A percentile compares a stretch with the other conserved stretches of the same genome.
Conservation (phyloP, 2,329 filamentous ascomycete species). For the Diaporthe longicolla region DNA sequence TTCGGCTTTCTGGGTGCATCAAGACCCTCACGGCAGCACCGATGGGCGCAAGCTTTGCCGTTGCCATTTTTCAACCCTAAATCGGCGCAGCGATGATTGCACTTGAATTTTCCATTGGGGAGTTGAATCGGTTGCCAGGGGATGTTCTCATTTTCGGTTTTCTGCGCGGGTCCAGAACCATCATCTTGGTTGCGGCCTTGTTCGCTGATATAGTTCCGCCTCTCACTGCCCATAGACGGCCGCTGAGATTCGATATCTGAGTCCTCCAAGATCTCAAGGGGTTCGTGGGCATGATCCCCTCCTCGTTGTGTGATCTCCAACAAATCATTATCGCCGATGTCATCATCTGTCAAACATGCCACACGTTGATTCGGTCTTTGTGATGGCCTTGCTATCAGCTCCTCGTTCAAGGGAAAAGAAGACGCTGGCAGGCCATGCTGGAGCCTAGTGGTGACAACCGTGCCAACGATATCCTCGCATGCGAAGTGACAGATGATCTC, state of each 20-base stretch:
- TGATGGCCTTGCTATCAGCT: background rate
- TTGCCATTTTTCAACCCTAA: constrained; percentile 52
- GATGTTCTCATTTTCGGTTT: background rate
- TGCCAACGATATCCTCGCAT: constrained; percentile 87
- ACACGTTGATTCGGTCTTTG: background rate
- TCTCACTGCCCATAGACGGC: background rate
- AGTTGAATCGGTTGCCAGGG: constrained; percentile 64
- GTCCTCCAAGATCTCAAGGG: background rate
- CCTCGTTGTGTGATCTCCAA: constrained; percentile 50
- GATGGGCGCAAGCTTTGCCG: constrained; percentile 73
- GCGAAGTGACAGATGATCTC: constrained; percentile 78
- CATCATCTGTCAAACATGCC: constrained; percentile 50
- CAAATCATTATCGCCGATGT: constrained; percentile 60
- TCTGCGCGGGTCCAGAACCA: background rate
- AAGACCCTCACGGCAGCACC: constrained; percentile 79
- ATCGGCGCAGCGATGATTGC: constrained; percentile 76
- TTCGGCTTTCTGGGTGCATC: constrained; percentile 70
- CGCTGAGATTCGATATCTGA: background rate
- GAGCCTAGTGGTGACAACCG: constrained; percentile 54
- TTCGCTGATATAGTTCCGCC: background rate
- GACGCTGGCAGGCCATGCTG: constrained; percentile 45
- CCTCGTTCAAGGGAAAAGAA: constrained; percentile 35
- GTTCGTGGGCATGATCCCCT: too few species aligned
- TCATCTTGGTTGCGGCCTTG: background rate
- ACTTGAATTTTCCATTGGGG: constrained; percentile 80